A percentile compares a stretch with the other conserved stretches of the same genome.
Conservation (phyloP, 164 flowering plant species). For the Chimonanthus praecox region DNA sequence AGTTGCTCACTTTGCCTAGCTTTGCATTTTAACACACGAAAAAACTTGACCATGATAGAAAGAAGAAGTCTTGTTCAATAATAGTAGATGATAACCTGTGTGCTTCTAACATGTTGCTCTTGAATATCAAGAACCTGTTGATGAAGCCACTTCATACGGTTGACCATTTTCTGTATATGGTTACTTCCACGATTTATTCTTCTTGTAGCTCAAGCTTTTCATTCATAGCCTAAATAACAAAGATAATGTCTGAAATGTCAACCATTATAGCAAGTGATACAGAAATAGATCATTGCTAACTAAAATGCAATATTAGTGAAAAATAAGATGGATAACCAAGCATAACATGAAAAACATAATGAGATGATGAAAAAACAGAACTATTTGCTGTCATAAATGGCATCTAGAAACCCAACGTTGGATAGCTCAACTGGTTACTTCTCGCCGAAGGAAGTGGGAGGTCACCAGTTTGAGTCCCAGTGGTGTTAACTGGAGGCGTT, state of each 20-base stretch:
- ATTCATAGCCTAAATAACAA: conserved; percentile 48
- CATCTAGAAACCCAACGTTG: too few species aligned
- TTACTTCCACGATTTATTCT: conserved; percentile 34
- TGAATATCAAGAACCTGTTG: conserved; percentile 57
- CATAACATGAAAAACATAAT: too few species aligned
- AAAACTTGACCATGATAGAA: not conserved
- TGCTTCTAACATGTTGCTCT: conserved; percentile 52
- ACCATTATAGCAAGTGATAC: not conserved
- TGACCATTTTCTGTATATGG: conserved; percentile 37
- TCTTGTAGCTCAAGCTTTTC: conserved; percentile 51
- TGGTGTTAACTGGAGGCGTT: too few species aligned
- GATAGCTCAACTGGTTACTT: too few species aligned
- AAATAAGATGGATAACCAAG: not conserved
- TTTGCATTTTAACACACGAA: not conserved
- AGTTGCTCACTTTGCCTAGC: not conserved
- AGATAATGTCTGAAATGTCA: not conserved
- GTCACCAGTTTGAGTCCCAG: too few species aligned
- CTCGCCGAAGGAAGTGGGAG: too few species aligned
- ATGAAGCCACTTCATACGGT: conserved; percentile 40
- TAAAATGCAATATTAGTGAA: too few species aligned
- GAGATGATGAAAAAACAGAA: too few species aligned
- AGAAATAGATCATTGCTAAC: not conserved
- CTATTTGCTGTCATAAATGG: too few species aligned
- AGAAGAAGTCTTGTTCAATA: not conserved
- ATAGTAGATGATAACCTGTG: conserved; percentile 51